Conservation (phyloP, 78 protist genomes). For the Chrysochromulina parva region DNA sequence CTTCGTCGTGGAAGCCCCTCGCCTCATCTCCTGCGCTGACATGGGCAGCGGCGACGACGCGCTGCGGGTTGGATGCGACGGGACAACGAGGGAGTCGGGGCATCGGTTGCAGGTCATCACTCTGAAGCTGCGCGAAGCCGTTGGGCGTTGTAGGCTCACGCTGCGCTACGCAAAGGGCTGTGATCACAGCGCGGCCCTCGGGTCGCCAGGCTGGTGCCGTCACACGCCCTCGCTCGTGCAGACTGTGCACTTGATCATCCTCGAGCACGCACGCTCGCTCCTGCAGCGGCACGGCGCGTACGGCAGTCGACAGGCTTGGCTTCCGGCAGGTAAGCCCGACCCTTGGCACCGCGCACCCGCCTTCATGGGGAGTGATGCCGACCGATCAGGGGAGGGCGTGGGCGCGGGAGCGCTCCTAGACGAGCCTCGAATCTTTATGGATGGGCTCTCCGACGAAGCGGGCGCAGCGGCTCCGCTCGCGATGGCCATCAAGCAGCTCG, state of each 20-base stretch:
- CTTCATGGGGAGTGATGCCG: neutral
- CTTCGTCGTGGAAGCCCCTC: too few relatives aligned
- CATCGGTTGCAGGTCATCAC: too few relatives aligned
- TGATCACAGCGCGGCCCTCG: too few relatives aligned
- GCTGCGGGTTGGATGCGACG: too few relatives aligned
- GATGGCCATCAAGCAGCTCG: neutral
- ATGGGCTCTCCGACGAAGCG: neutral
- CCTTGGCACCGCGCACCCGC: neutral
- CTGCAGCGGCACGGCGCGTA: neutral
- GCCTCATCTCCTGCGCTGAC: too few relatives aligned
- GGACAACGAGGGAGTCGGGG: too few relatives aligned
- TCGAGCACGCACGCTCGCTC: neutral
- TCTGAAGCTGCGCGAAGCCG: too few relatives aligned
- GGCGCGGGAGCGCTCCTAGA: neutral
- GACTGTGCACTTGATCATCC: neutral
- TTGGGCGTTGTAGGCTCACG: too few relatives aligned
- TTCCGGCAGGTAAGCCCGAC: neutral
- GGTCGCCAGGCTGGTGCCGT: too few relatives aligned
- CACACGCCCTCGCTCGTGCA: neutral
- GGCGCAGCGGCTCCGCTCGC: neutral
- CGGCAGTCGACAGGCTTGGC: neutral
- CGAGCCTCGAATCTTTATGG: neutral
- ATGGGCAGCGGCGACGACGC: too few relatives aligned
- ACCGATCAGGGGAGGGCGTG: too few relatives aligned
- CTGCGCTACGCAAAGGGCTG: too few relatives aligned